These are phyloP conservation scores for Cytospora paraplurivora DNA, from an alignment of 2,329 filamentous ascomycete genomes.

Conservation along the genomic window DNA sequence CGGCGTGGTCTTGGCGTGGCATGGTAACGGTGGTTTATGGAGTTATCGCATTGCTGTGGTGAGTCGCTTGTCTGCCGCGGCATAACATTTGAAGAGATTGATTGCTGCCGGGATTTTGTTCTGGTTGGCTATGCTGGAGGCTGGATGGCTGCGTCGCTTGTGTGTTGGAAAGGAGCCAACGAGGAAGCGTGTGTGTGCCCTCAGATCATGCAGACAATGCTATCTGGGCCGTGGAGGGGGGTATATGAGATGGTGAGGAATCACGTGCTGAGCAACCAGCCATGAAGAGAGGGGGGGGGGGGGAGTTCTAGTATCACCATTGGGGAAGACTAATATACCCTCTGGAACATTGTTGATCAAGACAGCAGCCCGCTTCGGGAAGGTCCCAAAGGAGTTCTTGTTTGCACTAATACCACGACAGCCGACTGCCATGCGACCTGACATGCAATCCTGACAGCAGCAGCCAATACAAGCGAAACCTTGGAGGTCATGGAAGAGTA, in stretches of 20 bases:
- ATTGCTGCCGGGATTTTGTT: not conserved
- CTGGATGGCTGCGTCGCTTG: not conserved
- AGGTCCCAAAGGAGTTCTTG: not conserved
- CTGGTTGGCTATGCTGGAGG: not conserved
- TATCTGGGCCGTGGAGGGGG: not conserved
- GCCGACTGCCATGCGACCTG: not conserved
- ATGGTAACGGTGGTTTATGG: constrained; percentile 15
- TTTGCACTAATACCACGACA: not conserved
- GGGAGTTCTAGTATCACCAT: constrained; percentile 14
- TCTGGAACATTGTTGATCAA: constrained; percentile 2
- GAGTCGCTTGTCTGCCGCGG: not conserved
- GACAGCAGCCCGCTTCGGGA: not conserved
- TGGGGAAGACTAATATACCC: constrained; percentile 15
- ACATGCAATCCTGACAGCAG: not conserved
- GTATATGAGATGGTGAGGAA: constrained; percentile 6
- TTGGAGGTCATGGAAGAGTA: constrained; percentile 1
- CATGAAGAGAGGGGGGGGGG: not conserved
- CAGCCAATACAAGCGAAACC: constrained; percentile 4
- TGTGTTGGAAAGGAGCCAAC: not conserved
- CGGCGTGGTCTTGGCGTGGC: constrained; percentile 22
- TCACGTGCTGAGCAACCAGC: not conserved
- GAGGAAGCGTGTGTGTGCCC: not conserved
- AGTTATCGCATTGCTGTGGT: constrained; percentile 16
- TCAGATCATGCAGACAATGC: not conserved
- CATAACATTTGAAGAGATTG: not conserved